Percentiles rank a stretch among this genome's conserved stretches.
These are phyloP conservation scores for Fraxinus ornus DNA, from an alignment of 305 asterid genomes.

Conservation along the genomic window DNA sequence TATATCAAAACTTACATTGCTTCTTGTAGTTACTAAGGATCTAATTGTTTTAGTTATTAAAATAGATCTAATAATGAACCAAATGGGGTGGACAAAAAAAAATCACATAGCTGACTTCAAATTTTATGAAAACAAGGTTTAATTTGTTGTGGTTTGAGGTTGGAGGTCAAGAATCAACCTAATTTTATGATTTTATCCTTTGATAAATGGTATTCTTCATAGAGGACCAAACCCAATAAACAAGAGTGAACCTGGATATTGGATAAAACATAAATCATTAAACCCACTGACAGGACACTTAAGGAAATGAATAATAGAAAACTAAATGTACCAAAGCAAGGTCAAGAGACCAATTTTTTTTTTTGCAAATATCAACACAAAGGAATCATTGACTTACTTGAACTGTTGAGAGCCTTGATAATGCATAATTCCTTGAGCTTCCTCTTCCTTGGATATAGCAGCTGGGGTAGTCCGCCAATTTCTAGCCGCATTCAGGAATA, in stretches of 20 bases:
- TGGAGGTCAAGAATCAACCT: neutral
- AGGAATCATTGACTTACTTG: neutral
- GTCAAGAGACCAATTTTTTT: neutral
- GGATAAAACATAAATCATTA: neutral
- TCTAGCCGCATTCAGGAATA: neutral
- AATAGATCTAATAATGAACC: no score
- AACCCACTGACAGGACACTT: neutral
- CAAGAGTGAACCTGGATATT: neutral
- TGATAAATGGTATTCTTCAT: neutral
- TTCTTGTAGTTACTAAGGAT: no score
- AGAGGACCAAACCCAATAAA: neutral
- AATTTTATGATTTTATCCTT: neutral
- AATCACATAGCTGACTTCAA: neutral
- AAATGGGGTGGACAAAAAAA: no score
- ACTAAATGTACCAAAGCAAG: neutral
- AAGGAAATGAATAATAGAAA: neutral
- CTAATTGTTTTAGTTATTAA: no score
- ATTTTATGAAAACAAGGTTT: neutral
- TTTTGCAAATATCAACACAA: neutral
- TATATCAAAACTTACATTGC: no score
- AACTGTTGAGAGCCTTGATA: conserved; percentile 9
- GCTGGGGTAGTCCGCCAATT: neutral
- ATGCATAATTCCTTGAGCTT: neutral
- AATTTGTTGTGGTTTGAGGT: neutral
- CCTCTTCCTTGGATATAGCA: conserved; percentile 14